Evolutionary conservation across 2,329 filamentous ascomycete genomes (phyloP).

Genomic region (Leptographium flavum): DNA sequence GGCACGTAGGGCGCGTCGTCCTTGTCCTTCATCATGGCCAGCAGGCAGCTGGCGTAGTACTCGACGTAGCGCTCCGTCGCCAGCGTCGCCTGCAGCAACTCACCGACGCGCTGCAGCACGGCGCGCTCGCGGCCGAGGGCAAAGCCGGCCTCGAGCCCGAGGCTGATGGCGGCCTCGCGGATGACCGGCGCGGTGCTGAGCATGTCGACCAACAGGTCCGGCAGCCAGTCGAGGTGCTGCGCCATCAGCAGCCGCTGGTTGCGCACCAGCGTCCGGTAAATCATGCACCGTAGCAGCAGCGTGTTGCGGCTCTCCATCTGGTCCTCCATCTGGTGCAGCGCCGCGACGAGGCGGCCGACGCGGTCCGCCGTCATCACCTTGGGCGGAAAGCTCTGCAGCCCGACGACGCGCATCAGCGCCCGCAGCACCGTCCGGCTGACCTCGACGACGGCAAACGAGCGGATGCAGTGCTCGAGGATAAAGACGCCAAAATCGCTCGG

Average conservation of each 20-base stretch:
- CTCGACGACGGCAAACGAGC: slow-evolving; percentile 51
- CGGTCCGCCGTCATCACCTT: slow-evolving; percentile 62
- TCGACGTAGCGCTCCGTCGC: slow-evolving; percentile 52
- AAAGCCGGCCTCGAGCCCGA: slow-evolving; percentile 59
- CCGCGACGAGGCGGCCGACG: slow-evolving; percentile 54
- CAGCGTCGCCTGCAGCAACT: slow-evolving; percentile 44
- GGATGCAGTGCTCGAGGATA: slow-evolving; percentile 68
- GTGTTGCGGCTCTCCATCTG: slow-evolving; percentile 65
- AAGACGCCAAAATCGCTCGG: slow-evolving; percentile 67
- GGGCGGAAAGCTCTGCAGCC: slow-evolving; percentile 62
- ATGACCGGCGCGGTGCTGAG: slow-evolving; percentile 67
- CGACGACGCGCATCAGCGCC: slow-evolving; percentile 67
- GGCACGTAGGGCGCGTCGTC: slow-evolving; percentile 55
- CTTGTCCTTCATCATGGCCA: slow-evolving; percentile 51
- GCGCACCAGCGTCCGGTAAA: slow-evolving; percentile 59
- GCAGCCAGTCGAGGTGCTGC: slow-evolving; percentile 61
- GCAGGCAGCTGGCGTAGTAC: slow-evolving; percentile 53
- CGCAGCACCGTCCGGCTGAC: slow-evolving; percentile 66
- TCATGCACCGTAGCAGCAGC: slow-evolving; percentile 57
- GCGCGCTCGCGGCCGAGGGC: slow-evolving; percentile 54
- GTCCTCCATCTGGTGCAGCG: slow-evolving; percentile 58
- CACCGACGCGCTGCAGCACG: slow-evolving; percentile 50
- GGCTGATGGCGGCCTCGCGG: slow-evolving; percentile 55
- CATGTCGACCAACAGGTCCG: slow-evolving; percentile 70
- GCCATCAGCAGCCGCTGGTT: slow-evolving; percentile 61